phyloP scores from a whole-genome alignment of 1,284 basidiomycete species.

The Albatrellus sp. region DNA sequence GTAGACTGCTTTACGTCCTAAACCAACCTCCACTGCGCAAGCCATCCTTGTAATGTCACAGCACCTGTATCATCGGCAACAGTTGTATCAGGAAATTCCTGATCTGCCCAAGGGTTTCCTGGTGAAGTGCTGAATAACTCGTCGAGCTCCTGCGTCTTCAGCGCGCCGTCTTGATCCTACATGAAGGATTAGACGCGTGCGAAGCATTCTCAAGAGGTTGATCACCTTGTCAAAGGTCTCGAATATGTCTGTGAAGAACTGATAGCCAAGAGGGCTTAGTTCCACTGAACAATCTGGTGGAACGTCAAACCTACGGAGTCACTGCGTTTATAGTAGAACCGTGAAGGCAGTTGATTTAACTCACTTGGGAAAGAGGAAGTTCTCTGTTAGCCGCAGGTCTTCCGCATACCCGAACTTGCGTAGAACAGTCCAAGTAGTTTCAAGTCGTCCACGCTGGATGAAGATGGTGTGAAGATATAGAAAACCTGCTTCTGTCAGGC shows the following conservation, averaged over 20 bases:
- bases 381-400: constrained; percentile 82
- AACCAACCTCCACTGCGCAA: constrained; percentile 90
- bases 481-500: constrained; percentile 91
- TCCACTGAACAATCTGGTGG: constrained; percentile 92
- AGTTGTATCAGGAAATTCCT: constrained; percentile 84
- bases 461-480: constrained; percentile 94
- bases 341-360: constrained; percentile 10
- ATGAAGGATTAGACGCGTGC: neutral
- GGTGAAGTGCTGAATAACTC: constrained; percentile 91
- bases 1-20: constrained; percentile 10
- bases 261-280: constrained; percentile 85
- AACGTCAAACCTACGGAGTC: constrained; percentile 70
- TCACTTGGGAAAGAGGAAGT: constrained; percentile 78
- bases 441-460: constrained; percentile 90
- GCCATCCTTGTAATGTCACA: constrained; percentile 93
- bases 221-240: constrained; percentile 88
- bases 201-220: neutral
- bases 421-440: constrained; percentile 97
- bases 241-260: constrained; percentile 96
- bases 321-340: constrained; percentile 9
- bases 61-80: constrained; percentile 83
- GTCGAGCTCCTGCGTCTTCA: constrained; percentile 78
- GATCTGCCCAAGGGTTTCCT: constrained; percentile 82
- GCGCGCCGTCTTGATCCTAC: constrained; percentile 89
- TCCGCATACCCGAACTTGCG: constrained; percentile 95